Base-by-base conservation (phyloP, 495 filamentous ascomycete species). In the Podospora appendiculata region DNA sequence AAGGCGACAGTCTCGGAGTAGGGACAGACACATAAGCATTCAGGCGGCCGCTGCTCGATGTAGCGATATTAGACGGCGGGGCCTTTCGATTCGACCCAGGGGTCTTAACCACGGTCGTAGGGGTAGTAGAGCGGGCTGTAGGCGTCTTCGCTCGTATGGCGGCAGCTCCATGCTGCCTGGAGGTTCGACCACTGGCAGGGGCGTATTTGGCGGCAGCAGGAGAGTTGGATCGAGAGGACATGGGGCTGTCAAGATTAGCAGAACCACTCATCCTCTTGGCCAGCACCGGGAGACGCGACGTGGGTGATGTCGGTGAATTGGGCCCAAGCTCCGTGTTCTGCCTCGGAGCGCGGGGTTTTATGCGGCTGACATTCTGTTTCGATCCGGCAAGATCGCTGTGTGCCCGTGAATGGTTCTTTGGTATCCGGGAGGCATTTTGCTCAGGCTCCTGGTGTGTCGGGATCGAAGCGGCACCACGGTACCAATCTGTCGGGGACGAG, bases 1-100 rank as follows among this genome's bases (percentile, higher is more conserved):
- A 85, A 0, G 90, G 90, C 5, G 78, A 81, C 25, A 71, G 57
- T 53, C 79, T 81, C 3, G 76, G 70, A 8, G 65, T 58, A 18
- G 78, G 70, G 6, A 69, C 60, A 44, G 75, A 66, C 34, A 81
- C 78, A 50, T 77, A 79, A 16, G 76, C 77, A 56, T 75, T 76
- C 32, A 81, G 70, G 44, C 76, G 73, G n/a, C 72, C 19, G 13
- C 52, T 69, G 34, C 58, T 47, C 16, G 63, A 51, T 13, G 59
- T 67, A 11, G 59, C 45, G 12, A 70, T 58, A 7, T 61, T 61
- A 1, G 58, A 45, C 5, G 66, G 68, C 3, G 66, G 61, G 8
- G 59, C 41, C 40, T 67, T 70, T 38, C 69, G 64, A 19, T 45
- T 38, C n/a, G 61, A 62, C 17, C 53, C 53, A 11, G 72, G 67